phyloP scores from a whole-genome alignment of 768 basidiomycete genomes.

The Rhizopogon vinicolor region DNA sequence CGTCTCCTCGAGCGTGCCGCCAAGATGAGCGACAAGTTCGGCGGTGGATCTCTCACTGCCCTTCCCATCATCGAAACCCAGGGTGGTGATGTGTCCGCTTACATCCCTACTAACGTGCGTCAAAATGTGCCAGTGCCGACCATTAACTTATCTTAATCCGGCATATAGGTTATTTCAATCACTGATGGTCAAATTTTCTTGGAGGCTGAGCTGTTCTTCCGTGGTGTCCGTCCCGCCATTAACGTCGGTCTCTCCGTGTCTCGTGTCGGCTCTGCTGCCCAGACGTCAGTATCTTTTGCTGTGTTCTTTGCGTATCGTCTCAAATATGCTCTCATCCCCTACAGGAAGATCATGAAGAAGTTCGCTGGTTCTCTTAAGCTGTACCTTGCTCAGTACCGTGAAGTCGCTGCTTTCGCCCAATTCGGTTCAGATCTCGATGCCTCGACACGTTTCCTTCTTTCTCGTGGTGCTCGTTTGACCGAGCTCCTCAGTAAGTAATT shows the following conservation, averaged over 20 bases:
- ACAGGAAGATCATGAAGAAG: slow-evolving; percentile 99
- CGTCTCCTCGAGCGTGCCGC: slow-evolving; percentile 99
- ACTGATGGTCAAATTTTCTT: slow-evolving; percentile 99
- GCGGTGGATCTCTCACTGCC: slow-evolving; percentile 97
- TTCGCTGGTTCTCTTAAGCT: slow-evolving; percentile 99
- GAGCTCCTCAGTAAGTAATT: slow-evolving; percentile 78
- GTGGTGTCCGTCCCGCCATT: slow-evolving; percentile 99
- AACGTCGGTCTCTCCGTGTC: slow-evolving; percentile 99
- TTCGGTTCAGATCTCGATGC: slow-evolving; percentile 99
- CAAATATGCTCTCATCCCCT: background rate
- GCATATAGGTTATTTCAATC: slow-evolving; percentile 90
- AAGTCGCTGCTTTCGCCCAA: slow-evolving; percentile 98
- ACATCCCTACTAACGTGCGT: slow-evolving; percentile 89
- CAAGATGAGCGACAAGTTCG: slow-evolving; percentile 99
- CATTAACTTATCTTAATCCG: background rate
- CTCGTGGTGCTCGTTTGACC: slow-evolving; percentile 96
- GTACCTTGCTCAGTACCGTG: slow-evolving; percentile 99
- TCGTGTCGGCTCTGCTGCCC: slow-evolving; percentile 99
- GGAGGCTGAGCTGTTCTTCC: slow-evolving; percentile 99
- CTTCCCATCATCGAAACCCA: slow-evolving; percentile 99
- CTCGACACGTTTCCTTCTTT: slow-evolving; percentile 96
- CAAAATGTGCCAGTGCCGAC: background rate
- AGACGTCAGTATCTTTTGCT: slow-evolving; percentile 67
- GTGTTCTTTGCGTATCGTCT: background rate
- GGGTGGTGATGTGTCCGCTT: slow-evolving; percentile 99